These are phyloP conservation scores for Populus deltoides DNA, from an alignment of 345 rosid species.

Conservation along the genomic window DNA sequence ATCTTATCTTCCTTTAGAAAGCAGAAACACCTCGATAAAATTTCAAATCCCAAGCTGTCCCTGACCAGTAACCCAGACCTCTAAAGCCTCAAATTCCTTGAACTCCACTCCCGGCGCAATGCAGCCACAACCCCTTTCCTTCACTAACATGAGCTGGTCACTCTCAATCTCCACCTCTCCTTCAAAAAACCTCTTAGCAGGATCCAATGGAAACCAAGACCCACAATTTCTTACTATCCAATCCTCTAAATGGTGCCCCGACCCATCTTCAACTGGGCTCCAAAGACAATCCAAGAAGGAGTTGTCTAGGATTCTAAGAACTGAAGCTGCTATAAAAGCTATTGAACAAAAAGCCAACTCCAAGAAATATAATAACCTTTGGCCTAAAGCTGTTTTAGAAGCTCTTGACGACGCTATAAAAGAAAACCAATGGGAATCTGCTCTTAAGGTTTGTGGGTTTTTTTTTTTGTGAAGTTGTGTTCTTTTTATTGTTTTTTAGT, in stretches of 20 bases:
- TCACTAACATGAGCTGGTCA: not conserved
- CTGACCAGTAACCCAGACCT: no score
- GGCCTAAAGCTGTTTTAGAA: constrained; percentile 86
- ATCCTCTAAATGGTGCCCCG: constrained; percentile 27
- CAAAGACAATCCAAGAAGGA: constrained; percentile 49
- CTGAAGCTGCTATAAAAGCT: constrained; percentile 61
- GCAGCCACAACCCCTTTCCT: constrained; percentile 12
- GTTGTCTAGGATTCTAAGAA: constrained; percentile 58
- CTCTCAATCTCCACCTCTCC: constrained; percentile 17
- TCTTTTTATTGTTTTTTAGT: not conserved
- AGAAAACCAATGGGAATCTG: constrained; percentile 57
- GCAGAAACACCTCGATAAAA: not conserved
- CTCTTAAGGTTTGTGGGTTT: constrained; percentile 50
- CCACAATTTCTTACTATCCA: constrained; percentile 7
- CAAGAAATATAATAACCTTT: constrained; percentile 56
- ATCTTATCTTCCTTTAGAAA: not conserved
- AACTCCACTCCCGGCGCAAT: not conserved
- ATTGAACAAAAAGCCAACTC: constrained; percentile 75
- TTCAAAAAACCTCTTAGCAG: constrained; percentile 38
- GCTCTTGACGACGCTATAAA: constrained; percentile 71
- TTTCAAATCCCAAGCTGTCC: not conserved
- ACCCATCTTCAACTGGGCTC: constrained; percentile 25
- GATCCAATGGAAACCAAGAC: constrained; percentile 4
- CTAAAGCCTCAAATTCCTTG: no score
- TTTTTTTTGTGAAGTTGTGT: not conserved